Conservation (phyloP, 257 asterid species). For the Primulina huaijiensis region DNA sequence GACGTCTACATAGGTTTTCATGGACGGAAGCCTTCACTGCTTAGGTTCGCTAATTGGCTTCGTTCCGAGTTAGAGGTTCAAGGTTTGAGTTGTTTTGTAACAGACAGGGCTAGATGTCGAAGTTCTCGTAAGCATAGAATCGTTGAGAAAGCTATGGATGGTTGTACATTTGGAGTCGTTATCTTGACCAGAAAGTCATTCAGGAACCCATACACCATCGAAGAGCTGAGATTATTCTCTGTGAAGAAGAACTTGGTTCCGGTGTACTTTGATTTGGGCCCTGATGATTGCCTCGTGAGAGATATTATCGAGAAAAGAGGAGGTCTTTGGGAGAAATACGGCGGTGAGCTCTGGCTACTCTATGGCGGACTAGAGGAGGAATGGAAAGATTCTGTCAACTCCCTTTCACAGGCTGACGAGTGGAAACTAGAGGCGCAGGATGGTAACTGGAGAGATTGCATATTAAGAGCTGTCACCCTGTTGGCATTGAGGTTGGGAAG, state of each 20-base stretch:
- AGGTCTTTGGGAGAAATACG: slow-evolving; percentile 90
- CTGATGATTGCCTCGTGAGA: slow-evolving; percentile 83
- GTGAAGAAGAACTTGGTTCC: slow-evolving; percentile 95
- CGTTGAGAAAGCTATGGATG: slow-evolving; percentile 78
- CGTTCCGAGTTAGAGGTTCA: slow-evolving; percentile 81
- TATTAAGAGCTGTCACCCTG: slow-evolving; percentile 72
- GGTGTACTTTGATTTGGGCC: slow-evolving; percentile 74
- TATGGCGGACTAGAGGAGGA: slow-evolving; percentile 91
- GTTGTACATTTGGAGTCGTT: slow-evolving; percentile 76
- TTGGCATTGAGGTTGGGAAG: slow-evolving; percentile 87
- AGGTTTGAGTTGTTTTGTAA: slow-evolving; percentile 79
- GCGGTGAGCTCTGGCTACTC: slow-evolving; percentile 87
- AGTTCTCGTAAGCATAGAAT: slow-evolving; percentile 62
- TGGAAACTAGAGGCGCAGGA: slow-evolving; percentile 91
- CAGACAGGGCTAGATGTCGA: slow-evolving; percentile 65
- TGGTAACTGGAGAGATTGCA: slow-evolving; percentile 95
- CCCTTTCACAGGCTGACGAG: slow-evolving; percentile 84
- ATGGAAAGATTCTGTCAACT: slow-evolving; percentile 79
- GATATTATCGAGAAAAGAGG: slow-evolving; percentile 90
- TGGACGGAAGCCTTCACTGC: slow-evolving; percentile 62
- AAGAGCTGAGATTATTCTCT: slow-evolving; percentile 79
- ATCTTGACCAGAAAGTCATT: slow-evolving; percentile 81
- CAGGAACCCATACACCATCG: slow-evolving; percentile 78
- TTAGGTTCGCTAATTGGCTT: slow-evolving; percentile 79
- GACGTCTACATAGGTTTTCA: slow-evolving; percentile 85